phyloP scores from a whole-genome alignment of 306 rosid species.

The Rosa rugosa region DNA sequence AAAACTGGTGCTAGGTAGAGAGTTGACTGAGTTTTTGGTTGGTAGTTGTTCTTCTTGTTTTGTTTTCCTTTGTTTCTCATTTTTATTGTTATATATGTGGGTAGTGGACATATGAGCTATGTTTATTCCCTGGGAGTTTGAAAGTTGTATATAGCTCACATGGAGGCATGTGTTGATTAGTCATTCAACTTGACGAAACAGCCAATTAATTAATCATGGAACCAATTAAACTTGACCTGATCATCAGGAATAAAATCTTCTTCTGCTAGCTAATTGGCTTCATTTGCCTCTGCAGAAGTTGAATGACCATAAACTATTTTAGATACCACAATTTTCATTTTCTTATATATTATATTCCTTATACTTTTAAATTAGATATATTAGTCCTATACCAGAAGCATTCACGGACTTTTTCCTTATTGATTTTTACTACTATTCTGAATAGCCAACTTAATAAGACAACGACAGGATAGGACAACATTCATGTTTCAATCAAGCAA shows the following conservation, averaged over 20 bases:
- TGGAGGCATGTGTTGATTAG: conserved; percentile 6
- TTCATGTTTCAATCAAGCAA: conserved; percentile 1
- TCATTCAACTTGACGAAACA: not conserved
- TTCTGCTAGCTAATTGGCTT: not conserved
- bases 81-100: not conserved
- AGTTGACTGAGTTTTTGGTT: conserved; percentile 17
- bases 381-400: not conserved
- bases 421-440: not conserved
- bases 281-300: conserved; percentile 1
- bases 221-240: not conserved
- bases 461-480: conserved; percentile 4
- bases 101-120: not conserved
- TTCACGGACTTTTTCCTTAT: not conserved
- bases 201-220: not conserved
- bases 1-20: not conserved
- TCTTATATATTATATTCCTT: not conserved
- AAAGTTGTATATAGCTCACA: conserved; percentile 10
- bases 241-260: conserved; percentile 14
- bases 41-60: not conserved
- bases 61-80: not conserved
- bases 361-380: not conserved
- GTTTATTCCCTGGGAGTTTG: conserved; percentile 1
- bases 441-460: not conserved
- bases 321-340: not conserved
- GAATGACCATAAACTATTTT: not conserved